Percentiles rank a stretch among this genome's conserved stretches.
Conservation (phyloP, 169 alveolate genomes). For the Plasmodium vivax region DNA sequence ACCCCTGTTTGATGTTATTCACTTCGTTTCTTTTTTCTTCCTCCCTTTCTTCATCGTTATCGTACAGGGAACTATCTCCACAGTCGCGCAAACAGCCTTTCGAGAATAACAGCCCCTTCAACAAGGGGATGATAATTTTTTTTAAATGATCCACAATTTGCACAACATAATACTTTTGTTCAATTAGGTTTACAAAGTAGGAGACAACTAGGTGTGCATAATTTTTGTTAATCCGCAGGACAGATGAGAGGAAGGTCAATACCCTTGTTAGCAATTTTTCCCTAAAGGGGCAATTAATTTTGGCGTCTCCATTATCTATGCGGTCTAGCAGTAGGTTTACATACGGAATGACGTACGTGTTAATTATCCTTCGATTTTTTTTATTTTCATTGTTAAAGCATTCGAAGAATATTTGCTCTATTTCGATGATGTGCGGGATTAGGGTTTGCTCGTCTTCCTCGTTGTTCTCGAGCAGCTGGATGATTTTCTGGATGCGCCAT, state of each 20-base stretch:
- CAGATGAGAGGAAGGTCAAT: constrained; percentile 36
- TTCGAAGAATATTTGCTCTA: constrained; percentile 62
- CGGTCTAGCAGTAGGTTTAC: constrained; percentile 35
- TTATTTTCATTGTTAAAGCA: constrained; percentile 51
- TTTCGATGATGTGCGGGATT: constrained; percentile 18
- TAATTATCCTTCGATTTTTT: constrained; percentile 17
- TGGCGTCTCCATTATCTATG: not conserved
- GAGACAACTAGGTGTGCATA: constrained; percentile 42
- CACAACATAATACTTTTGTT: constrained; percentile 24
- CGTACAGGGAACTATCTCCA: not conserved
- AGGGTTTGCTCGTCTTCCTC: constrained; percentile 43
- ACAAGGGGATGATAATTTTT: constrained; percentile 29
- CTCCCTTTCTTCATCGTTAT: not conserved
- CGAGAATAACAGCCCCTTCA: constrained; percentile 41
- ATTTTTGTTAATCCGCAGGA: constrained; percentile 42
- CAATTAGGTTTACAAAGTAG: constrained; percentile 50
- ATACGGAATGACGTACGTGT: constrained; percentile 57
- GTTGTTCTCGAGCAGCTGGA: constrained; percentile 37
- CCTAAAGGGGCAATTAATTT: not conserved
- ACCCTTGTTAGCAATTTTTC: constrained; percentile 6
- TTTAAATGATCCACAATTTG: constrained; percentile 38
- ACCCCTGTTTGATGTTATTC: constrained; percentile 20
- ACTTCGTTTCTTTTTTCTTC: constrained; percentile 3
- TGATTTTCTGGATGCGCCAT: constrained; percentile 15
- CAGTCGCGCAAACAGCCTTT: not conserved